phyloP scores from a whole-genome alignment of 352 stramenopile genomes.

The Phytopythium chamaehyphon region DNA sequence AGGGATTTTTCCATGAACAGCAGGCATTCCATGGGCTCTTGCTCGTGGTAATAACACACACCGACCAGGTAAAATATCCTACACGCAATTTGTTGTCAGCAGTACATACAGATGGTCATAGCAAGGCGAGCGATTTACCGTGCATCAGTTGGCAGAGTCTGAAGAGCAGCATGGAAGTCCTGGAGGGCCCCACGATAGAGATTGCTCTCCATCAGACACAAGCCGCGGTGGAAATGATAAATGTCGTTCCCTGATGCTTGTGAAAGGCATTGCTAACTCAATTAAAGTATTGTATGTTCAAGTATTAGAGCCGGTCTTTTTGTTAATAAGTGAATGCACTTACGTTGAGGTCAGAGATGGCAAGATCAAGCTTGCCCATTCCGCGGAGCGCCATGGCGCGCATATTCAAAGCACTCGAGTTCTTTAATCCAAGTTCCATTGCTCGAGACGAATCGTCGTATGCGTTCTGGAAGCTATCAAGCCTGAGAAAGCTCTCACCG shows the following conservation, averaged over 20 bases:
- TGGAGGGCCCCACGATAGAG: constrained; percentile 43
- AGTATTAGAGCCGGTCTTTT: too few relatives aligned
- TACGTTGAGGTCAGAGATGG: constrained; percentile 58
- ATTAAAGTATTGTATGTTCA: neutral
- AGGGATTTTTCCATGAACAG: constrained; percentile 44
- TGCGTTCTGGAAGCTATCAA: constrained; percentile 35
- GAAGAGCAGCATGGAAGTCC: constrained; percentile 45
- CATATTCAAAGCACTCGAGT: constrained; percentile 45
- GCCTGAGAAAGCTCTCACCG: constrained; percentile 37
- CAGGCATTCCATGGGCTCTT: constrained; percentile 39
- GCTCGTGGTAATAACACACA: constrained; percentile 56
- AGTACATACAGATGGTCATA: constrained; percentile 8
- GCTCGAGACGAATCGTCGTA: constrained; percentile 42
- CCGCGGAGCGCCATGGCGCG: constrained; percentile 53
- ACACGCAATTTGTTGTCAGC: neutral
- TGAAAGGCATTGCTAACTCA: constrained; percentile 31
- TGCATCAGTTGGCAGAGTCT: constrained; percentile 18
- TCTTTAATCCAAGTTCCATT: constrained; percentile 24
- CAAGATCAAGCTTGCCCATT: constrained; percentile 50
- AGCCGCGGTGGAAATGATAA: constrained; percentile 59
- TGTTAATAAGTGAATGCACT: neutral
- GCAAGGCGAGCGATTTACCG: constrained; percentile 15
- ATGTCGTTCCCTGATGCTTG: constrained; percentile 43
- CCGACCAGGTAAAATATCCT: constrained; percentile 67
- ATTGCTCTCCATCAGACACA: constrained; percentile 56